A percentile compares a stretch with the other conserved stretches of the same genome.
These are phyloP conservation scores for Plantago coronopus DNA, from an alignment of 305 asterid genomes.

Conservation along the genomic window DNA sequence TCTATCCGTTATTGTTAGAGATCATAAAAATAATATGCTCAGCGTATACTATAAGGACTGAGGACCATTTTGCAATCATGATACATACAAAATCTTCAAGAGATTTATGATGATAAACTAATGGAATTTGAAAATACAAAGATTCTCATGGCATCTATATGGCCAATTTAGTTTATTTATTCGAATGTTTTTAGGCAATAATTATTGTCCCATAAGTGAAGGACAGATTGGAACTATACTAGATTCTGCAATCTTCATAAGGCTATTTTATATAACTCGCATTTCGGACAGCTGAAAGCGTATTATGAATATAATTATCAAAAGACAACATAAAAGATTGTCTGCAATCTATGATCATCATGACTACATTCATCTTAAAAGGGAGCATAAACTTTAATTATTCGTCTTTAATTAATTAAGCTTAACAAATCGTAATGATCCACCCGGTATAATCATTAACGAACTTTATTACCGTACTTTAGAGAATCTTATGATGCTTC, in stretches of 20 bases:
- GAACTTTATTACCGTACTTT: neutral
- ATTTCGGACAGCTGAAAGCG: constrained; percentile 24
- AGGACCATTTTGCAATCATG: neutral
- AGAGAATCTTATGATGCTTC: neutral
- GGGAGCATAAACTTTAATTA: constrained; percentile 24
- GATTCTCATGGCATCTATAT: constrained; percentile 23
- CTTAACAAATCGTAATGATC: too few species aligned
- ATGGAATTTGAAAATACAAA: too few species aligned
- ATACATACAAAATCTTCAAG: too few species aligned
- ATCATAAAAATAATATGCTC: too few species aligned
- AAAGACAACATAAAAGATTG: constrained; percentile 42
- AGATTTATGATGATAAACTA: too few species aligned
- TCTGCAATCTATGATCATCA: constrained; percentile 26
- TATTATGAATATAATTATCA: too few species aligned
- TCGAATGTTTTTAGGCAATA: too few species aligned
- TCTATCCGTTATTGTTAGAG: too few species aligned
- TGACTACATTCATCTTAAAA: constrained; percentile 11
- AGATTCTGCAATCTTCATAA: constrained; percentile 28
- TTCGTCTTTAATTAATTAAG: constrained; percentile 5
- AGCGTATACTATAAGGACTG: too few species aligned
- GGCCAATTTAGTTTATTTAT: constrained; percentile 16
- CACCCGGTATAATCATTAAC: constrained; percentile 5
- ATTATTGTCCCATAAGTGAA: neutral
- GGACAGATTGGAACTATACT: neutral
- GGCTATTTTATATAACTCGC: neutral